phyloP scores from a whole-genome alignment of 306 rosid genomes.

The Cucurbita ficifolia region DNA sequence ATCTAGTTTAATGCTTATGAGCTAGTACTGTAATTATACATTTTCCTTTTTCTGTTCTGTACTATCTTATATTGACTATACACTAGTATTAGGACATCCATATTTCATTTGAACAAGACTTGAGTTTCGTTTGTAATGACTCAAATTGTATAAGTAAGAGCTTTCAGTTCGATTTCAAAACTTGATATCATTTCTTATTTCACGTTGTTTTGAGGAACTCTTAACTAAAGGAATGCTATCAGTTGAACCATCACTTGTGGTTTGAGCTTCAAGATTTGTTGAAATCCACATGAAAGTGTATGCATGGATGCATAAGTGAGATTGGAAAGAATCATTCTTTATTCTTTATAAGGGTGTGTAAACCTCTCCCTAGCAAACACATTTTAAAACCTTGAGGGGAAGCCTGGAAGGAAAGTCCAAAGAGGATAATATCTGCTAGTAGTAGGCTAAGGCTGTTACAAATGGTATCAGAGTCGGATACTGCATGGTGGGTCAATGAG shows the following conservation, averaged over 20 bases:
- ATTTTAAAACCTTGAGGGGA: no score
- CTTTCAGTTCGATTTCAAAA: background rate
- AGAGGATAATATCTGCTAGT: no score
- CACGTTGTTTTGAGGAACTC: background rate
- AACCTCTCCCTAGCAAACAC: no score
- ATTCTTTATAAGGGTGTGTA: no score
- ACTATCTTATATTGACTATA: background rate
- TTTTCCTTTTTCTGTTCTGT: conserved; percentile 1
- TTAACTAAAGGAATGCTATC: background rate
- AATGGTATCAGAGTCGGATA: no score
- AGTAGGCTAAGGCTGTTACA: no score
- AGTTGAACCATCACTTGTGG: background rate
- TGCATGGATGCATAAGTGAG: background rate
- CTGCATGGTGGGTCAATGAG: no score
- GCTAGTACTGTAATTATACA: conserved; percentile 46
- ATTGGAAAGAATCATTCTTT: background rate
- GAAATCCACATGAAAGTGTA: background rate
- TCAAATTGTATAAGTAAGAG: background rate
- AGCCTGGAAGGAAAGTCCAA: no score
- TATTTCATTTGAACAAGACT: conserved; percentile 2
- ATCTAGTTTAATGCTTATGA: conserved; percentile 39
- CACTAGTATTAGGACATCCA: background rate
- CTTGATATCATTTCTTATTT: background rate
- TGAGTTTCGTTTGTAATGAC: background rate
- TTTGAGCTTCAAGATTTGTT: background rate